These are phyloP conservation scores for Diplosphaera chodatii DNA, from an alignment of 139 green algal genomes.

Conservation along the genomic window DNA sequence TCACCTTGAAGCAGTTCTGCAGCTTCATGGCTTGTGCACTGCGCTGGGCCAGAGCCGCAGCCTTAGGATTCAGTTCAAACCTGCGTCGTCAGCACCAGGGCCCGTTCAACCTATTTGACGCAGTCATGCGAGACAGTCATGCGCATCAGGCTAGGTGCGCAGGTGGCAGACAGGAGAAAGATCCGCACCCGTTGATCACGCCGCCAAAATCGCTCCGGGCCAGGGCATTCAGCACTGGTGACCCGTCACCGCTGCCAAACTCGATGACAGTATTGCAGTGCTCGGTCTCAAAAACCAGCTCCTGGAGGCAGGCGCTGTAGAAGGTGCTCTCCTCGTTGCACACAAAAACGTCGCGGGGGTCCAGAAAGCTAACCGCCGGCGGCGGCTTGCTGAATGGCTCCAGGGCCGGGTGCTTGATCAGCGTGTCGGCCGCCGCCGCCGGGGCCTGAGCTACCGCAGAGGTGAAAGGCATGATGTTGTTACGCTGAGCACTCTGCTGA, in stretches of 20 bases:
- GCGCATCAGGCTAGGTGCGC: too few species aligned
- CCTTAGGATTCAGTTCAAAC: constrained; percentile 39
- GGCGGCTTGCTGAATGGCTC: too few species aligned
- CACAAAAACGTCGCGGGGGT: constrained; percentile 24
- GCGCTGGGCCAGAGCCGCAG: constrained; percentile 20
- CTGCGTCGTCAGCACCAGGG: too few species aligned
- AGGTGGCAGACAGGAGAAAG: too few species aligned
- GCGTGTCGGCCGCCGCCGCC: too few species aligned
- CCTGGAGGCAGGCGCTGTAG: constrained; percentile 34
- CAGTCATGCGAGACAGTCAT: too few species aligned
- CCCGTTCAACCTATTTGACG: too few species aligned
- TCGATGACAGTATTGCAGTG: constrained; percentile 16
- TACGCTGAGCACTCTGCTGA: too few species aligned
- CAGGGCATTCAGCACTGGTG: constrained; percentile 29
- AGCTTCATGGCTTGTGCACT: constrained; percentile 12
- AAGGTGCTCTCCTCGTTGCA: constrained; percentile 42
- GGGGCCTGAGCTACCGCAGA: too few species aligned
- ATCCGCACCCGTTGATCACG: constrained; percentile 3
- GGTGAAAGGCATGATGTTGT: too few species aligned
- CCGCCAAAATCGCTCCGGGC: background rate
- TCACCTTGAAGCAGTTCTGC: constrained; percentile 22
- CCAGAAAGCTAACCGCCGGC: background rate
- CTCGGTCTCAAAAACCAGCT: constrained; percentile 22
- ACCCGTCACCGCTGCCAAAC: constrained; percentile 46
- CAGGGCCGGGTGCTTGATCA: too few species aligned